Percentiles rank a stretch among this genome's conserved stretches.
phyloP scores from a whole-genome alignment of 495 filamentous ascomycete genomes.

The Immersiella caudata region DNA sequence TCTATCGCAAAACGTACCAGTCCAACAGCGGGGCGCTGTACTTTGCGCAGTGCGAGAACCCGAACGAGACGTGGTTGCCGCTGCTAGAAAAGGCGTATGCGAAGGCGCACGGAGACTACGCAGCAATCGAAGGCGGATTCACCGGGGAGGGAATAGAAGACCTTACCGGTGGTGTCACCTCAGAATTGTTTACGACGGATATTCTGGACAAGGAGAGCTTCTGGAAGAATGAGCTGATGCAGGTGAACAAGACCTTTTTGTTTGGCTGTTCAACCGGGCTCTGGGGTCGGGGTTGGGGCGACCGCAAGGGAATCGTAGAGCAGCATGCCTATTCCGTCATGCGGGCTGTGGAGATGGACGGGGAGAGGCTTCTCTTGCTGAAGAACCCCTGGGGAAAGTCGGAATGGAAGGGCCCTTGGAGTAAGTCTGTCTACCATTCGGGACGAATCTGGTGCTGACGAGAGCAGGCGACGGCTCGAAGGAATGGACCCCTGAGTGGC shows the following conservation, averaged over 20 bases:
- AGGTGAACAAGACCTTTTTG: constrained; percentile 84
- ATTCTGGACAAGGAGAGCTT: constrained; percentile 87
- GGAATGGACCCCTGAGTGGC: constrained; percentile 90
- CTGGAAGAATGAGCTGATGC: constrained; percentile 83
- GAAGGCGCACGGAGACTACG: constrained; percentile 89
- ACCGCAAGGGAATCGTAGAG: constrained; percentile 74
- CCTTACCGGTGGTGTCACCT: constrained; percentile 88
- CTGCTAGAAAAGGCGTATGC: constrained; percentile 95
- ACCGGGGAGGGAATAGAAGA: constrained; percentile 92
- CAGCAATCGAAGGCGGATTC: constrained; percentile 81
- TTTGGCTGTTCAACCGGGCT: constrained; percentile 80
- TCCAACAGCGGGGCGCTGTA: constrained; percentile 74
- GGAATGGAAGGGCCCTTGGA: constrained; percentile 85
- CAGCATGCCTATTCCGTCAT: constrained; percentile 91
- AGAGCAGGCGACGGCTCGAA: constrained; percentile 69
- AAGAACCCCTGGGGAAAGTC: constrained; percentile 88
- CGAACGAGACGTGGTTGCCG: constrained; percentile 93
- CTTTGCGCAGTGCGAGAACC: constrained; percentile 82
- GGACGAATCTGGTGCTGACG: constrained; percentile 7
- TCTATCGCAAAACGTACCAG: constrained; percentile 75
- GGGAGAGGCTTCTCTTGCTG: constrained; percentile 71
- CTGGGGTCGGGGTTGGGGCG: constrained; percentile 57
- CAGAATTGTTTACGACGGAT: constrained; percentile 75
- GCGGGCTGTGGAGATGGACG: constrained; percentile 75
- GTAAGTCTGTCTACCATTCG: constrained; percentile 30